Evolutionary conservation across 2,329 filamentous ascomycete species (phyloP).

Genomic region (Clonostachys solani): DNA sequence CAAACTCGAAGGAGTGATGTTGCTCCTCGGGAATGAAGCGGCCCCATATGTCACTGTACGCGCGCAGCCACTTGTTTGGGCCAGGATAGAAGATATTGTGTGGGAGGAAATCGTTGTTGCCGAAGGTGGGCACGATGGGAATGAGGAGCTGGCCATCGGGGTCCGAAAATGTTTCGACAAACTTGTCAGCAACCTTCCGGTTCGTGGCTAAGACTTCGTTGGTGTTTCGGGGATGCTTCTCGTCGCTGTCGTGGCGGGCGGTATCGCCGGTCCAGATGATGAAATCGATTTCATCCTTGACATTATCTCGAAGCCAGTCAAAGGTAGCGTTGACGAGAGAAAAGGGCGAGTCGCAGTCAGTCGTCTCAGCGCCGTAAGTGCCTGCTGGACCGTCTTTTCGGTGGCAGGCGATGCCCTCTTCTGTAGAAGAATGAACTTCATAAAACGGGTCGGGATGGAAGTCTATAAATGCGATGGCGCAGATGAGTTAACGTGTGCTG

Average conservation of each 20-base stretch:
- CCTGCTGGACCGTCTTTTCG: slow-evolving; percentile 72
- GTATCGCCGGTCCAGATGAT: slow-evolving; percentile 92
- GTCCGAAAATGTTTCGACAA: slow-evolving; percentile 68
- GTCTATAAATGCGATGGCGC: slow-evolving; percentile 47
- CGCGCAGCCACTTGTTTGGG: slow-evolving; percentile 80
- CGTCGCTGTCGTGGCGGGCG: slow-evolving; percentile 84
- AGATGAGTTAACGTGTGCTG: too few species aligned
- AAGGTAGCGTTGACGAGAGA: slow-evolving; percentile 84
- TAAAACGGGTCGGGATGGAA: slow-evolving; percentile 91
- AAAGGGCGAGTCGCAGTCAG: slow-evolving; percentile 82
- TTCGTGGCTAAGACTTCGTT: slow-evolving; percentile 78
- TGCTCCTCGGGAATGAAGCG: slow-evolving; percentile 90
- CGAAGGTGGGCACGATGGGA: slow-evolving; percentile 84
- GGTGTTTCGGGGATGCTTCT: slow-evolving; percentile 69
- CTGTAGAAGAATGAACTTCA: slow-evolving; percentile 69
- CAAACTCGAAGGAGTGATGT: slow-evolving; percentile 83
- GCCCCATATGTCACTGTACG: slow-evolving; percentile 75
- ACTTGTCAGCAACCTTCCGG: slow-evolving; percentile 68
- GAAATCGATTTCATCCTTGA: slow-evolving; percentile 80
- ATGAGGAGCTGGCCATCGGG: slow-evolving; percentile 57
- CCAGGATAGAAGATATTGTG: slow-evolving; percentile 89
- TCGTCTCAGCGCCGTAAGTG: slow-evolving; percentile 77
- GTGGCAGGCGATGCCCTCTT: slow-evolving; percentile 71
- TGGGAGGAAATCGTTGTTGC: slow-evolving; percentile 96
- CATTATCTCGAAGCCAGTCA: slow-evolving; percentile 75